Evolutionary conservation across 2,329 filamentous ascomycete genomes (phyloP).

Genomic region (Xylaria hypoxylon): DNA sequence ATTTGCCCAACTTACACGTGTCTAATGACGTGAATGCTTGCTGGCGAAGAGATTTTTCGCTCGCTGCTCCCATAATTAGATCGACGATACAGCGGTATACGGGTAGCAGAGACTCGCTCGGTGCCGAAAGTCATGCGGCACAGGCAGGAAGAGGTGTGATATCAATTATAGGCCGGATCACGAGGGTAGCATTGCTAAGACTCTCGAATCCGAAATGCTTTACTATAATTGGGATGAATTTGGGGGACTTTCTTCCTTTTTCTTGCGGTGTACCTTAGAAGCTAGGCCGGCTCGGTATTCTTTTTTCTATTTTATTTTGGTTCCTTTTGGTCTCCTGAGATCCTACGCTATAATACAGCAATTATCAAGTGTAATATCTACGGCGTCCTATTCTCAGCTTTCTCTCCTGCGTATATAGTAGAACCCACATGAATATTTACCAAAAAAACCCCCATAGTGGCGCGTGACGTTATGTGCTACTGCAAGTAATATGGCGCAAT

Average conservation of each 20-base stretch:
- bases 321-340: background rate
- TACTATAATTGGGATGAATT: constrained; percentile 32
- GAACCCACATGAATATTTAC: constrained; percentile 1
- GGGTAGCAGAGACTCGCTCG: constrained; percentile 20
- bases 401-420: background rate
- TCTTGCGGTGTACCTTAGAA: background rate
- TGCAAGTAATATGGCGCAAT: constrained; percentile 38
- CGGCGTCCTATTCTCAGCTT: constrained; percentile 8
- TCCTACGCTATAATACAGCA: constrained; percentile 25
- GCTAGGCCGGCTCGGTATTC: background rate
- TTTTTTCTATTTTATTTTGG: background rate
- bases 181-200: constrained; percentile 30
- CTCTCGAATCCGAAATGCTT: background rate
- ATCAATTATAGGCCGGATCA: constrained; percentile 28
- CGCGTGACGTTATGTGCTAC: constrained; percentile 36
- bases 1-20: constrained; percentile 6
- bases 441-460: background rate
- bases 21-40: constrained; percentile 1
- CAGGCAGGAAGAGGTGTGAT: constrained; percentile 20
- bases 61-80: constrained; percentile 28
- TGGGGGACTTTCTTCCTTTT: constrained; percentile 9
- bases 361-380: constrained; percentile 23
- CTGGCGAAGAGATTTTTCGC: background rate
- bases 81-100: constrained; percentile 30
- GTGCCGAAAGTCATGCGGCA: constrained; percentile 34